Conservation (phyloP, 2,329 filamentous ascomycete genomes). For the Harringtonia lauricola region DNA sequence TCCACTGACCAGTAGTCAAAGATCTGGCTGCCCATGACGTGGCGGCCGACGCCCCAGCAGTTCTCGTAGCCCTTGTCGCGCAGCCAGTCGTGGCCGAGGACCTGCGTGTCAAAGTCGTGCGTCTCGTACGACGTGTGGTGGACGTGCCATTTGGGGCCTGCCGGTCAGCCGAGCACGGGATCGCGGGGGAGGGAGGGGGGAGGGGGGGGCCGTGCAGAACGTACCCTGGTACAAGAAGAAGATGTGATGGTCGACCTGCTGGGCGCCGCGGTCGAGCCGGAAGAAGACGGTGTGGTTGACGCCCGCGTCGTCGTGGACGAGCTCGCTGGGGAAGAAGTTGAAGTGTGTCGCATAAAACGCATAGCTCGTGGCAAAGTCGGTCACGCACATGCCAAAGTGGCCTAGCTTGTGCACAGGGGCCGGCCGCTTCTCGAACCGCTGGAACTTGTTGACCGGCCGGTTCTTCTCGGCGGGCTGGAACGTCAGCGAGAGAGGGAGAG, state of each 20-base stretch:
- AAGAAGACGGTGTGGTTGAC: slow-evolving; percentile 32
- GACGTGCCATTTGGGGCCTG: slow-evolving; percentile 35
- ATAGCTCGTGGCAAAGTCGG: slow-evolving; percentile 34
- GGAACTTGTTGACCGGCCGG: slow-evolving; percentile 34
- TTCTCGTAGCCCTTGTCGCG: slow-evolving; percentile 48
- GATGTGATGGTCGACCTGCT: slow-evolving; percentile 37
- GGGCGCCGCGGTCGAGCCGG: slow-evolving; percentile 30
- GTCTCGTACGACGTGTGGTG: slow-evolving; percentile 63
- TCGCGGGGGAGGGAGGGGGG: too few species aligned
- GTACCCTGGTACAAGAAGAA: slow-evolving; percentile 37
- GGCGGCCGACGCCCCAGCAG: slow-evolving; percentile 62
- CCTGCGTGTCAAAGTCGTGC: slow-evolving; percentile 60
- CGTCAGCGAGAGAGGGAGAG: slow-evolving; percentile 8
- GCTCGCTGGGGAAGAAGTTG: slow-evolving; percentile 40
- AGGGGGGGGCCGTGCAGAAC: not conserved
- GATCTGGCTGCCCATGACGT: slow-evolving; percentile 59
- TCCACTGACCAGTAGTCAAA: slow-evolving; percentile 59
- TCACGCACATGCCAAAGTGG: slow-evolving; percentile 43
- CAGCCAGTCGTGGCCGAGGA: slow-evolving; percentile 60
- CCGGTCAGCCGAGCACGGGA: not conserved
- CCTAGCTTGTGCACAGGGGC: slow-evolving; percentile 37
- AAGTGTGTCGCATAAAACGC: slow-evolving; percentile 39
- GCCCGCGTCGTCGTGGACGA: slow-evolving; percentile 24
- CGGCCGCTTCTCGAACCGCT: slow-evolving; percentile 36
- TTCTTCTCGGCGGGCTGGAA: slow-evolving; percentile 37